A percentile compares a stretch with the other conserved stretches of the same genome.
Evolutionary conservation across 1,284 basidiomycete genomes (phyloP).

Genomic region (Porphyrellus sp.): DNA sequence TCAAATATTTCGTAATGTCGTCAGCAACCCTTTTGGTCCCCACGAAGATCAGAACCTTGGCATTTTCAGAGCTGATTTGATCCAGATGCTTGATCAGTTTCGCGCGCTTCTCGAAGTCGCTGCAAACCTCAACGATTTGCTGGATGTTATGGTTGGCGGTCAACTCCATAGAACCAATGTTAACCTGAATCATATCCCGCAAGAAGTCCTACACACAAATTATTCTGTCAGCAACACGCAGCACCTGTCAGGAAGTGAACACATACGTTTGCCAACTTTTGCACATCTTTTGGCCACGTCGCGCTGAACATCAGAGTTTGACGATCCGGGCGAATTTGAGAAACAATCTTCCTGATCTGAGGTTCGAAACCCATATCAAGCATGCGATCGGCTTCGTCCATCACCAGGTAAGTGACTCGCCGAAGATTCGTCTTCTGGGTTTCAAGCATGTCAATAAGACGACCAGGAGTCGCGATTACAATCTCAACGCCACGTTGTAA

Average conservation of each 20-base stretch:
- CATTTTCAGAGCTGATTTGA: constrained; percentile 93
- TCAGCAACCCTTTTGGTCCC: constrained; percentile 97
- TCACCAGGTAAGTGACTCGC: constrained; percentile 95
- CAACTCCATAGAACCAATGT: constrained; percentile 98
- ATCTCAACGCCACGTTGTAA: constrained; percentile 96
- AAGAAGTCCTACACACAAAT: constrained; percentile 75
- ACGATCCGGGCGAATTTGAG: constrained; percentile 94
- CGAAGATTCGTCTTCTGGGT: constrained; percentile 94
- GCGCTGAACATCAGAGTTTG: constrained; percentile 98
- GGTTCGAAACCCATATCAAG: constrained; percentile 99
- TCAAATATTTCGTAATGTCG: constrained; percentile 95
- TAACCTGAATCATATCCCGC: constrained; percentile 95
- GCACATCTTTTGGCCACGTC: constrained; percentile 99
- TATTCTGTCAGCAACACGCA: neutral
- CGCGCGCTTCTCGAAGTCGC: constrained; percentile 95
- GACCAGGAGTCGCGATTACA: constrained; percentile 89
- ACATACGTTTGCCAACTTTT: constrained; percentile 85
- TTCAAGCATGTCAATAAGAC: constrained; percentile 94
- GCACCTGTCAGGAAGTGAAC: neutral
- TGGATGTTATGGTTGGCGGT: constrained; percentile 98
- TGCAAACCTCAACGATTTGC: constrained; percentile 95
- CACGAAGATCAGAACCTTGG: constrained; percentile 98
- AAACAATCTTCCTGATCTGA: constrained; percentile 97
- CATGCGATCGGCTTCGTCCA: constrained; percentile 99
- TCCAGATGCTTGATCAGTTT: constrained; percentile 98